Evolutionary conservation across 371 early-diverging fungal genomes (phyloP), one percentile per base, ranked within the genome.

Genomic region (Apophysomyces trapeziformis): DNA sequence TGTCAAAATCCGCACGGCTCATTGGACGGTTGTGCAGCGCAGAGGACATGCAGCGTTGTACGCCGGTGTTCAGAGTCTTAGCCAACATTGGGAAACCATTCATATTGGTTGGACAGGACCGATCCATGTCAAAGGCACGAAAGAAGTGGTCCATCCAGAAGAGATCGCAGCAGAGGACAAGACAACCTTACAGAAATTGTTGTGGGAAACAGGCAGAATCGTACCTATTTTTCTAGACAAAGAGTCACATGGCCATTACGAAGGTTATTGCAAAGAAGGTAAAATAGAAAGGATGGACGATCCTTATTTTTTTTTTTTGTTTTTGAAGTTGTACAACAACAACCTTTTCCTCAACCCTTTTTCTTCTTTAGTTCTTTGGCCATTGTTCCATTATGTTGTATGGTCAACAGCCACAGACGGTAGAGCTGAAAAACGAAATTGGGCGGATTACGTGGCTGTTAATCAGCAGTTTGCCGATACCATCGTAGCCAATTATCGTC

Each of bases 361-460:
- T 26, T 26, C 32, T 56, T 63, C 56, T 14, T 7, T 62, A 90
- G 91, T 90, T 26, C 88, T 99, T 35, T 99, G 99, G 99, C 99
- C 99, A 0, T 76, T 99, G 61, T 92, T 99, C 61, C 99, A 99
- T 82, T 98, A 98, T 72, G 85, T 99, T 60, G 69, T 73, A 3
- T 96, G 96, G 89, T 92, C 95, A 41, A 84, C 87, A 61, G 86
- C 84, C 38, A 81, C 85, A 5, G 86, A 89, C 71, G 78, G 85
- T 66, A 75, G 86, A 67, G 66, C 77, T 65, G 94, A 94, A 64
- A 79, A 84, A 46, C 82, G 80, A 50, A 86, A 92, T 58, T 99
- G 97, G 92, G 88, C 89, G 50, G 94, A 92, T 50, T 98, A 99
- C 76, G 87, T 88, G 32, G 78, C 89, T 60, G 96, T 96, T 16